Base-by-base conservation (phyloP, 805 yeast species). In the Kazachstania martiniae region DNA sequence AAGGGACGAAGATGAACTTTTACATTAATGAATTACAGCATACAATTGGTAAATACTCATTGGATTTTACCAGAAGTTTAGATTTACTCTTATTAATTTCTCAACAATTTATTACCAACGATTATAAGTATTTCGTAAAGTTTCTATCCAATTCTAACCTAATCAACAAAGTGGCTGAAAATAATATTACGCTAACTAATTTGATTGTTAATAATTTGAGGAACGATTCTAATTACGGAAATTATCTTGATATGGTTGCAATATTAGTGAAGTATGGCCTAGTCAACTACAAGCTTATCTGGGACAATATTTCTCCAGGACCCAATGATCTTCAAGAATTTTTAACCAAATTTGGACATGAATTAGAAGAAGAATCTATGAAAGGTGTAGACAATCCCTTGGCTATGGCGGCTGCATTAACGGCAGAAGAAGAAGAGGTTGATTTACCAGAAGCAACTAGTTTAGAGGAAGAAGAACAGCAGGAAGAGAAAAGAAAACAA, bases 391-490 rank as follows among this genome's bases (percentile, higher is more conserved):
- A 83, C 0, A 82, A 79, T 39, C 94, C 94, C 0, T 59, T 87
- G 30, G 91, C 96, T 0, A 52, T 86, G 43, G 95, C 95, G 5
- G 91, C 91, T 8, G 94, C 95, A 0, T 61, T 87, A 24, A 63
- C 67, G 3, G 75, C 72, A 24, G 89, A 79, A 22, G 82, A 72
- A 13, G 62, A 58, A n/a, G 57, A 46, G 10, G n/a, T 23, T 10
- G 37, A 31, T n/a, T 32, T 31, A 7, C 29, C 25, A 17, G 31
- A 34, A 24, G 6, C 28, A 17, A 28, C 19, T 3, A 30, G 25
- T 17, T 21, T n/a, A 21, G 28, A 25, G 13, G 24, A 8, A 3
- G 21, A 30, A 16, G 21, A 19, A 16, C 10, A 4, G 36, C 25
- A 26, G 17, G 8, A 13, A 25, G 37, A 17, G 4, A 30, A 21